phyloP scores from a whole-genome alignment of 345 rosid genomes.

The Kandelia obovata region DNA sequence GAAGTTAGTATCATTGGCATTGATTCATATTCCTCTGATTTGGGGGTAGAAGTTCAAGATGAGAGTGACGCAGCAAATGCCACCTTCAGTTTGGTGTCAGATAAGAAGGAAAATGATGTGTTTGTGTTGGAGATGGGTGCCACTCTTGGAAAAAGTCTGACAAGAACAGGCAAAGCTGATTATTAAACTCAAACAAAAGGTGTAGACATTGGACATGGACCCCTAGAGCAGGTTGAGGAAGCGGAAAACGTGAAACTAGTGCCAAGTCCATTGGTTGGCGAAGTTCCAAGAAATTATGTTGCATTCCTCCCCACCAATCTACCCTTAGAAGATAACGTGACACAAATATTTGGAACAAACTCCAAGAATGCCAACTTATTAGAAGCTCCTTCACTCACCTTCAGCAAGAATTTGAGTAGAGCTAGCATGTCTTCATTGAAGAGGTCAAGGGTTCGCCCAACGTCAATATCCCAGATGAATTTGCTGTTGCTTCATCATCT shows the following conservation, averaged over 20 bases:
- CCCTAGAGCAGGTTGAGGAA: slow-evolving; percentile 11
- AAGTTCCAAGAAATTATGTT: slow-evolving; percentile 12
- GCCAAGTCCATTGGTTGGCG: slow-evolving; percentile 8
- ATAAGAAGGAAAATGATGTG: slow-evolving; percentile 2
- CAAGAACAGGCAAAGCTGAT: slow-evolving; percentile 8
- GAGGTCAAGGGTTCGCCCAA: slow-evolving; percentile 30
- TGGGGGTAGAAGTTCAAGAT: slow-evolving; percentile 21
- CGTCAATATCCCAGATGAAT: slow-evolving; percentile 59
- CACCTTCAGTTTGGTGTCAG: slow-evolving; percentile 6
- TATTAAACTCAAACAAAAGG: slow-evolving; percentile 16
- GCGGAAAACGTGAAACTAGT: slow-evolving; percentile 3
- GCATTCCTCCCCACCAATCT: slow-evolving; percentile 18
- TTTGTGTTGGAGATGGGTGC: slow-evolving; percentile 5
- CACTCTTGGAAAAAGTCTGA: slow-evolving; percentile 15
- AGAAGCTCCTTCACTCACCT: no score
- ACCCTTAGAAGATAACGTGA: slow-evolving; percentile 15
- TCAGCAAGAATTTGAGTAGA: no score
- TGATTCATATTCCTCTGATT: slow-evolving; percentile 25
- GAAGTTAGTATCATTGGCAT: slow-evolving; percentile 13
- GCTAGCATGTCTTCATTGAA: slow-evolving; percentile 14
- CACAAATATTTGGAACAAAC: neutral
- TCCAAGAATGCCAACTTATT: neutral
- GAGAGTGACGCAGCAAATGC: slow-evolving; percentile 11
- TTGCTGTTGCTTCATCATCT: slow-evolving; percentile 39
- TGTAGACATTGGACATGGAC: slow-evolving; percentile 8